Evolutionary conservation across 2,329 filamentous ascomycete species (phyloP).

Genomic region (Talaromyces sp.): DNA sequence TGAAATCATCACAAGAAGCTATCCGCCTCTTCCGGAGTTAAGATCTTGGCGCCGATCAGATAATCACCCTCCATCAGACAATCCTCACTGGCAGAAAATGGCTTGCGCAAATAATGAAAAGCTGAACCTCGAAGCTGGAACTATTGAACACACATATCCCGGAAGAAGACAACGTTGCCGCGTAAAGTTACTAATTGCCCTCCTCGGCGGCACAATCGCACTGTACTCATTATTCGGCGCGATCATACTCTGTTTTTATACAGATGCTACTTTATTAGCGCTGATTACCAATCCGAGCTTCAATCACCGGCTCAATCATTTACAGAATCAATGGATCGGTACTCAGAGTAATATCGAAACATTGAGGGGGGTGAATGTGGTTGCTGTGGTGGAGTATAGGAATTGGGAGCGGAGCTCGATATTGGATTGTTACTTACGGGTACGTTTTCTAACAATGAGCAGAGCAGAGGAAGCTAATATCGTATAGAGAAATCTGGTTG

Average conservation of each 20-base stretch:
- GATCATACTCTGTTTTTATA: slow-evolving; percentile 2
- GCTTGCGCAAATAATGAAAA: background rate
- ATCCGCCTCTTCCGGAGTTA: background rate
- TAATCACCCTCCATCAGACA: background rate
- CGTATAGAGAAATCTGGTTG: slow-evolving; percentile 35
- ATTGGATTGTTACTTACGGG: slow-evolving; percentile 43
- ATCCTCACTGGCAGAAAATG: background rate
- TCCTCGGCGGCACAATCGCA: slow-evolving; percentile 6
- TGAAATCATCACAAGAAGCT: background rate
- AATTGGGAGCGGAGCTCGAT: slow-evolving; percentile 33
- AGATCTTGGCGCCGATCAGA: slow-evolving; percentile 1
- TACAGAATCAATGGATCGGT: slow-evolving; percentile 31
- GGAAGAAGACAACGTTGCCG: background rate
- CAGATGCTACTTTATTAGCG: slow-evolving; percentile 7
- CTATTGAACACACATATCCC: background rate
- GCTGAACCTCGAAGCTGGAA: background rate
- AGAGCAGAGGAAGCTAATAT: background rate
- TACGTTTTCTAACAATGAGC: slow-evolving; percentile 16
- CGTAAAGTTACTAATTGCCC: background rate
- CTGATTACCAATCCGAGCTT: slow-evolving; percentile 9
- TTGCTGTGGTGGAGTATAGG: slow-evolving; percentile 41
- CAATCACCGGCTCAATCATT: slow-evolving; percentile 22
- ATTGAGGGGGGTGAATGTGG: slow-evolving; percentile 34
- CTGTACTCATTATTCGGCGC: slow-evolving; percentile 1
- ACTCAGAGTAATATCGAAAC: slow-evolving; percentile 30